Evolutionary conservation across 179 eudicot genomes (phyloP).

Genomic region (Spergularia azorica): DNA sequence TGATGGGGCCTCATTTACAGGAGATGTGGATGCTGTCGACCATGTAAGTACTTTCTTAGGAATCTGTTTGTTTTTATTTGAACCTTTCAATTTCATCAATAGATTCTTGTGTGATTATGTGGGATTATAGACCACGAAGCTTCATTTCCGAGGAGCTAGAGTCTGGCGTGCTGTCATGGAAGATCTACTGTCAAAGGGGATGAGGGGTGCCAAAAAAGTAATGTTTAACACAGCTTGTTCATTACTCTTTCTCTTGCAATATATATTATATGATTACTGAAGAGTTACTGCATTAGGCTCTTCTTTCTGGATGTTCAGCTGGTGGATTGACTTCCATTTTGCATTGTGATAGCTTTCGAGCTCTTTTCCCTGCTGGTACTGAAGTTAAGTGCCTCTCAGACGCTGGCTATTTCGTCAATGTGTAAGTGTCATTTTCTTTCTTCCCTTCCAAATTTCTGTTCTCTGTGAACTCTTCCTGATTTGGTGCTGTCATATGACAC

Average conservation of each 20-base stretch:
- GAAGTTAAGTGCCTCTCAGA: conserved; percentile 89
- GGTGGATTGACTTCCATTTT: conserved; percentile 92
- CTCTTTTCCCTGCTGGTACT: conserved; percentile 61
- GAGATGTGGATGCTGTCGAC: conserved; percentile 75
- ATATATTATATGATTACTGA: conserved; percentile 29
- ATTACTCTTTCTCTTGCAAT: neutral
- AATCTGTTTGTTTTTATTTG: neutral
- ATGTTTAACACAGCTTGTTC: conserved; percentile 6
- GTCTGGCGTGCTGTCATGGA: conserved; percentile 76
- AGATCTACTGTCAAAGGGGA: conserved; percentile 79
- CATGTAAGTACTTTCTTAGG: conserved; percentile 50
- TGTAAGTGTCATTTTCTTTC: conserved; percentile 43
- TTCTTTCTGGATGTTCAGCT: conserved; percentile 96
- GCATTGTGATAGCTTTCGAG: conserved; percentile 85
- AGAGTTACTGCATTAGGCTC: conserved; percentile 51
- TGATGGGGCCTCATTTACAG: conserved; percentile 93
- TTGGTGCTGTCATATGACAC: neutral
- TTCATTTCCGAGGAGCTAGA: conserved; percentile 85
- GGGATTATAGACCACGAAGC: conserved; percentile 55
- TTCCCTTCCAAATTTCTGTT: neutral
- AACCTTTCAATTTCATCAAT: neutral
- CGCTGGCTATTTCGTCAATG: conserved; percentile 86
- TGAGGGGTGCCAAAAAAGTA: conserved; percentile 83
- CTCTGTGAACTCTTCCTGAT: neutral
- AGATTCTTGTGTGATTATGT: neutral